Conservation (phyloP, 768 basidiomycete genomes). For the Lyophyllum atratum region DNA sequence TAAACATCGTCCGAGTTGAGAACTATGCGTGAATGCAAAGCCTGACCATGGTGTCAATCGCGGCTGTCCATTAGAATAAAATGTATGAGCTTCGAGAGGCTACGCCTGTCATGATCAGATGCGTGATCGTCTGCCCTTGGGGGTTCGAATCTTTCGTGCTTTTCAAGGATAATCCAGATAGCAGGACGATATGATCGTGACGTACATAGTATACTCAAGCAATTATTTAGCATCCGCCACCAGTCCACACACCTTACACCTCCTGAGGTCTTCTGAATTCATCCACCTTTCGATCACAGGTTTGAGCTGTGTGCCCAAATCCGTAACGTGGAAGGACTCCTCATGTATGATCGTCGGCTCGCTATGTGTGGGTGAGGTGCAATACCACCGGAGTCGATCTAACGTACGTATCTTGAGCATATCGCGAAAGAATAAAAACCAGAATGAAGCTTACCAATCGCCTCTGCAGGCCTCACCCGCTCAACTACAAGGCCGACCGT, state of each 20-base stretch:
- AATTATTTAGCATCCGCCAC: conserved; percentile 45
- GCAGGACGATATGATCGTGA: background rate
- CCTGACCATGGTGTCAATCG: background rate
- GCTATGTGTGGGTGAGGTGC: conserved; percentile 57
- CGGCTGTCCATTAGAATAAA: background rate
- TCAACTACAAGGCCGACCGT: conserved; percentile 94
- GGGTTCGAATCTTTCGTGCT: background rate
- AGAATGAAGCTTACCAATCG: conserved; percentile 58
- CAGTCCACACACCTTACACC: conserved; percentile 69
- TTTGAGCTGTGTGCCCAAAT: conserved; percentile 92
- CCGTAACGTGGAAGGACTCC: conserved; percentile 84
- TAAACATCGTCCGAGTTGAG: background rate
- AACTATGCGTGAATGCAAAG: background rate
- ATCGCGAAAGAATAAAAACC: background rate
- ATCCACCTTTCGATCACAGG: conserved; percentile 90
- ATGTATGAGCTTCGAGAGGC: background rate
- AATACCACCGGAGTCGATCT: conserved; percentile 88
- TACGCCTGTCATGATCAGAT: background rate
- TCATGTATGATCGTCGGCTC: conserved; percentile 79
- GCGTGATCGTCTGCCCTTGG: background rate
- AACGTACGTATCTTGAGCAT: background rate
- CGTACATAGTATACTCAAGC: conserved; percentile 70
- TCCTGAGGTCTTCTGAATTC: conserved; percentile 59
- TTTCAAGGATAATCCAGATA: background rate
- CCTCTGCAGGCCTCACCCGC: conserved; percentile 71